Conservation (phyloP, 208 protist genomes). For the Crithidia mellificae region DNA sequence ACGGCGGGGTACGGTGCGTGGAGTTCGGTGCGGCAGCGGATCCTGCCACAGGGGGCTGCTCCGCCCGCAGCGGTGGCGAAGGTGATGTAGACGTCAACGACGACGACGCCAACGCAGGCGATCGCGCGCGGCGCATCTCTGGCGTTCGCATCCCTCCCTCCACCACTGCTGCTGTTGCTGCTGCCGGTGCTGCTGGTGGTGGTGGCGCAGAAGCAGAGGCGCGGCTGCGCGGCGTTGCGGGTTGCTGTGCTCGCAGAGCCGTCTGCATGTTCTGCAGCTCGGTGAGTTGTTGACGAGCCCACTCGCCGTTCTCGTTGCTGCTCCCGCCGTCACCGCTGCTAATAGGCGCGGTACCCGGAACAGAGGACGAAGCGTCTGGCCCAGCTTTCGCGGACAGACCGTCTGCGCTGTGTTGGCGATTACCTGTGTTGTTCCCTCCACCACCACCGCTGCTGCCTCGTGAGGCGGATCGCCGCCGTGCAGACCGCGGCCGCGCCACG, state of each 20-base stretch:
- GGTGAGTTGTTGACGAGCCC: conserved; percentile 31
- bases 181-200: background rate
- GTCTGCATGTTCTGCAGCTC: conserved; percentile 31
- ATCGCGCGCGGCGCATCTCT: conserved; percentile 2
- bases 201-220: background rate
- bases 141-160: background rate
- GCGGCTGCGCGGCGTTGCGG: conserved; percentile 26
- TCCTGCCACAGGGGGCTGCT: background rate
- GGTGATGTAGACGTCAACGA: background rate
- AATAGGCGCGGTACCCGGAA: too few relatives aligned
- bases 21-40: background rate
- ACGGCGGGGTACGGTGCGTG: background rate
- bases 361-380: too few relatives aligned
- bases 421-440: background rate
- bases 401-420: background rate
- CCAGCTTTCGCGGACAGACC: background rate
- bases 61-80: background rate
- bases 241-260: conserved; percentile 27
- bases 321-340: background rate
- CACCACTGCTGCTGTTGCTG: too few relatives aligned
- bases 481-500: background rate
- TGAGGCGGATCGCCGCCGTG: conserved; percentile 23
- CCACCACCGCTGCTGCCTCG: conserved; percentile 17
- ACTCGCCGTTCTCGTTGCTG: conserved; percentile 5
- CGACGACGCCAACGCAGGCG: background rate